Evolutionary conservation across 257 asterid genomes (phyloP).

Genomic region (Nicotiana benthamiana): DNA sequence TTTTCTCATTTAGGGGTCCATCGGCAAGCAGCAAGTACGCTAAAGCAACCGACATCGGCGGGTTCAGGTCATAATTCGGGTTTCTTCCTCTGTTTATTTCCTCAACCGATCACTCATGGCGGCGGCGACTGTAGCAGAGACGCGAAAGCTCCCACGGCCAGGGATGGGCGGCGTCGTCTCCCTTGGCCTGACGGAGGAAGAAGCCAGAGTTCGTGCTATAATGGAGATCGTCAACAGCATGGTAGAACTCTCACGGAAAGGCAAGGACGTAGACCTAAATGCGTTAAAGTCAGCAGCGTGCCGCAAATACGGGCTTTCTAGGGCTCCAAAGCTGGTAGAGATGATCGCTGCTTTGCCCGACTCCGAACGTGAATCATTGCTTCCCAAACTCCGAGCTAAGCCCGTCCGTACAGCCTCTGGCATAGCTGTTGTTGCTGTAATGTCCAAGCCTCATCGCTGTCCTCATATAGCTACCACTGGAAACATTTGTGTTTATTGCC

Average conservation of each 20-base stretch:
- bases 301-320: constrained; percentile 82
- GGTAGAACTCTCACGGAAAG: constrained; percentile 81
- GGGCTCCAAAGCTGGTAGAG: constrained; percentile 95
- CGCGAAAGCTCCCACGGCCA: constrained; percentile 84
- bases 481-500: constrained; percentile 94
- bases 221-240: constrained; percentile 87
- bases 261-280: constrained; percentile 80
- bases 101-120: constrained; percentile 28
- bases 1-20: neutral
- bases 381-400: constrained; percentile 90
- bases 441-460: constrained; percentile 98
- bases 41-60: neutral
- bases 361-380: constrained; percentile 68
- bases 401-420: constrained; percentile 99
- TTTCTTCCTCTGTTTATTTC: neutral
- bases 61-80: neutral
- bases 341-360: constrained; percentile 98
- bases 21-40: neutral
- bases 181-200: constrained; percentile 77
- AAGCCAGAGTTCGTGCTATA: constrained; percentile 89
- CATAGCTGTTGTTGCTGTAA: constrained; percentile 98
- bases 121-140: constrained; percentile 54
- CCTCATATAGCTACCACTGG: constrained; percentile 99
- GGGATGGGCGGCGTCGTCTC: constrained; percentile 91
- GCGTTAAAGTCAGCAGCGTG: constrained; percentile 89